Percentiles rank a stretch among this genome's conserved stretches.
These are phyloP conservation scores for Leccinum incarnatum DNA, from an alignment of 768 basidiomycete species.

Conservation along the genomic window DNA sequence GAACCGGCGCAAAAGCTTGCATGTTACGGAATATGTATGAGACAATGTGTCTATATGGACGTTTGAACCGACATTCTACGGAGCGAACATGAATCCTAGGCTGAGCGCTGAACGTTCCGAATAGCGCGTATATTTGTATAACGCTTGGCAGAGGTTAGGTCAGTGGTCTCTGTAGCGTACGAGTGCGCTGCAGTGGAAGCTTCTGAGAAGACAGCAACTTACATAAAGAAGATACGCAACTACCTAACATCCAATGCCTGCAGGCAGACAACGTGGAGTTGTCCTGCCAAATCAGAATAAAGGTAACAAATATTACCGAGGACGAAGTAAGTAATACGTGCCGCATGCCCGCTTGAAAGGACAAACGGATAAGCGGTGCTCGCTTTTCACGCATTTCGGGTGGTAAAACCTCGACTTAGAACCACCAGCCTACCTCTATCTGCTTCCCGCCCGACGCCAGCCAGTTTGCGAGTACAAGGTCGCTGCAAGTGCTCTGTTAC, in stretches of 20 bases:
- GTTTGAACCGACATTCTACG: neutral
- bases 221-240: slow-evolving; percentile 46
- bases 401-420: slow-evolving; percentile 39
- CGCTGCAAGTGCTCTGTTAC: slow-evolving; percentile 23
- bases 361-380: slow-evolving; percentile 54
- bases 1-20: slow-evolving; percentile 19
- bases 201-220: slow-evolving; percentile 25
- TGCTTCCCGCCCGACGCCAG: slow-evolving; percentile 20
- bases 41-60: neutral
- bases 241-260: slow-evolving; percentile 53
- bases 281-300: slow-evolving; percentile 48
- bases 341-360: slow-evolving; percentile 32
- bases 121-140: neutral
- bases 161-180: neutral
- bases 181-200: neutral
- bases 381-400: slow-evolving; percentile 48
- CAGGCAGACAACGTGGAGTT: slow-evolving; percentile 74
- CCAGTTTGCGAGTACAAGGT: slow-evolving; percentile 29
- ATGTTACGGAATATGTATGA: slow-evolving; percentile 10
- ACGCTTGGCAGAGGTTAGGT: neutral
- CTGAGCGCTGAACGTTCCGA: neutral
- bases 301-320: slow-evolving; percentile 42
- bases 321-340: slow-evolving; percentile 31
- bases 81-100: neutral
- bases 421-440: slow-evolving; percentile 23